Evolutionary conservation across 2,329 filamentous ascomycete species (phyloP).

Genomic region (Leptosphaerulina australis): DNA sequence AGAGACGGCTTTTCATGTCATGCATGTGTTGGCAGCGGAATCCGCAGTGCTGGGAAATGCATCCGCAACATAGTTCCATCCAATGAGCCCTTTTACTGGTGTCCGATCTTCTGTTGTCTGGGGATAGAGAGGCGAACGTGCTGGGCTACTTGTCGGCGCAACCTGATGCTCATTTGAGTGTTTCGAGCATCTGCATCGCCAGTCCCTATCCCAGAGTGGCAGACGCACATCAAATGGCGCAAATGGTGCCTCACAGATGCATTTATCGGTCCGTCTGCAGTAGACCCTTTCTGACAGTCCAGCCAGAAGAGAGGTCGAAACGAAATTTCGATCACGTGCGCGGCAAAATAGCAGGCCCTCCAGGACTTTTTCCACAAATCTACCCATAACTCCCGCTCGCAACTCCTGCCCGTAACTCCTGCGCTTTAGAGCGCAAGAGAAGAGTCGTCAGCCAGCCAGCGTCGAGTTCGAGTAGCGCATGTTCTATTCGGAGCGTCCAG

Average conservation of each 20-base stretch:
- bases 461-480: not conserved
- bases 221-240: conserved; percentile 12
- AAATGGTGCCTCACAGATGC: conserved; percentile 2
- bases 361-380: not conserved
- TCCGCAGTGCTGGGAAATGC: not conserved
- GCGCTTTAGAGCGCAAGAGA: too few species aligned
- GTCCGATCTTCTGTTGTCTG: not conserved
- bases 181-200: not conserved
- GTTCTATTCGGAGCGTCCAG: not conserved
- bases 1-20: not conserved
- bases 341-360: not conserved
- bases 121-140: not conserved
- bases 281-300: not conserved
- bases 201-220: not conserved
- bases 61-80: not conserved
- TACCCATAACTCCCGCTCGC: too few species aligned
- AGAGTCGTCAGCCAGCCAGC: not conserved
- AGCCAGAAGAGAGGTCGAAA: not conserved
- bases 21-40: conserved; percentile 1
- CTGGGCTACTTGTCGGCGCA: not conserved
- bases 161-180: not conserved
- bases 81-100: not conserved
- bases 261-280: conserved; percentile 2
- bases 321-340: not conserved
- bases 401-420: too few species aligned